A percentile compares a stretch with the other conserved stretches of the same genome.
These are phyloP conservation scores for Hymenoscyphus albidus DNA, from an alignment of 2,329 filamentous ascomycete genomes.

Conservation along the genomic window DNA sequence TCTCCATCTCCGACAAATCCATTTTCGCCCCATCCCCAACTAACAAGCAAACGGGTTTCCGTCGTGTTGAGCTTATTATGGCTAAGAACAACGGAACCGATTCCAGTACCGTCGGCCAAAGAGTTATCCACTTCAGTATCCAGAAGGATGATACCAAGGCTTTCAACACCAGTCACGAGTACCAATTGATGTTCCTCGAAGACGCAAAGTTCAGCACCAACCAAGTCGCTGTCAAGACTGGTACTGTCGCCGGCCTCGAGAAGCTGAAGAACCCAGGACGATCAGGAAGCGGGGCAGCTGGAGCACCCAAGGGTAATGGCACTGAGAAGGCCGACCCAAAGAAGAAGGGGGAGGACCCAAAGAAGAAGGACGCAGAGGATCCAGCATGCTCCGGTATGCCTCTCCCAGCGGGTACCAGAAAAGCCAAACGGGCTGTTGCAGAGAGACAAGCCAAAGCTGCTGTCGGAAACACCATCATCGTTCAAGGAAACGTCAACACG, in stretches of 20 bases:
- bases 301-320: no score
- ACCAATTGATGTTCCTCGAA: slow-evolving; percentile 52
- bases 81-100: slow-evolving; percentile 49
- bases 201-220: slow-evolving; percentile 46
- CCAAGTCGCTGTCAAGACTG: slow-evolving; percentile 53
- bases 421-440: background rate
- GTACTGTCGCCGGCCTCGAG: slow-evolving; percentile 43
- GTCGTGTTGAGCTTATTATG: slow-evolving; percentile 54
- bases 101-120: slow-evolving; percentile 49
- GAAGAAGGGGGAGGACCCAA: no score
- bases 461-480: slow-evolving; percentile 41
- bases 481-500: slow-evolving; percentile 47
- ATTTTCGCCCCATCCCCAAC: slow-evolving; percentile 52
- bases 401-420: background rate
- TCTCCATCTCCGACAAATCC: slow-evolving; percentile 44
- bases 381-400: background rate
- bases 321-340: no score
- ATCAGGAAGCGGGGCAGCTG: no score
- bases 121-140: slow-evolving; percentile 59
- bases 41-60: slow-evolving; percentile 55
- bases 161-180: slow-evolving; percentile 59
- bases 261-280: background rate
- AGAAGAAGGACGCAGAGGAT: background rate
- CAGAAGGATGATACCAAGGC: slow-evolving; percentile 43
- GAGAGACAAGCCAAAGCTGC: slow-evolving; percentile 28